Percentiles rank a stretch among this genome's conserved stretches.
Evolutionary conservation across 768 basidiomycete genomes (phyloP).

Genomic region (Hemileccinum impolitum): DNA sequence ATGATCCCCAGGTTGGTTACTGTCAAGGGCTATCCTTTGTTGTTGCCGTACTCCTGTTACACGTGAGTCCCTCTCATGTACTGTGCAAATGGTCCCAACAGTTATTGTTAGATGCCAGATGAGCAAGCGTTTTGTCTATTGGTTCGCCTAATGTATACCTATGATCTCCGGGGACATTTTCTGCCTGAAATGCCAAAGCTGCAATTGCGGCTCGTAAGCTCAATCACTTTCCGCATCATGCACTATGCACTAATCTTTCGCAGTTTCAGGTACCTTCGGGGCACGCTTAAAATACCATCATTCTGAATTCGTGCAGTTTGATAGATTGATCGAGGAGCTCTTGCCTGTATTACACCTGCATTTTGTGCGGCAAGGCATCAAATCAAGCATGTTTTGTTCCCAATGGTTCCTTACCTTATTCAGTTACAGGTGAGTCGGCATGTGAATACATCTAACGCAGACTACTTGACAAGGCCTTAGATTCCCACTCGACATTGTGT

Average conservation of each 20-base stretch:
- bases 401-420: slow-evolving; percentile 99
- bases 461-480: slow-evolving; percentile 37
- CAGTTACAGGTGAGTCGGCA: slow-evolving; percentile 71
- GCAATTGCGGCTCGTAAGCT: slow-evolving; percentile 80
- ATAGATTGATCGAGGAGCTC: slow-evolving; percentile 88
- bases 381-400: slow-evolving; percentile 97
- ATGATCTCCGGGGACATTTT: slow-evolving; percentile 94
- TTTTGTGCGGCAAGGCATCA: slow-evolving; percentile 89
- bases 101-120: slow-evolving; percentile 85
- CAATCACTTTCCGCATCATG: not conserved
- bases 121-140: slow-evolving; percentile 97
- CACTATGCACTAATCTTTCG: slow-evolving; percentile 1
- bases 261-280: slow-evolving; percentile 58
- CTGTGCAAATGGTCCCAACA: not conserved
- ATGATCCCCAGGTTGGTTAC: slow-evolving; percentile 93
- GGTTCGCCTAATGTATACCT: slow-evolving; percentile 93
- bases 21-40: slow-evolving; percentile 97
- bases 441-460: not conserved
- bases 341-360: slow-evolving; percentile 91
- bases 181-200: slow-evolving; percentile 99
- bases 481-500: slow-evolving; percentile 92
- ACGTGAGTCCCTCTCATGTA: slow-evolving; percentile 48
- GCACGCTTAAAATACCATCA: slow-evolving; percentile 3
- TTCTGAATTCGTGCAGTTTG: slow-evolving; percentile 59
- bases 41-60: slow-evolving; percentile 87